These are phyloP conservation scores for Nothopassalora personata DNA, from an alignment of 2,329 filamentous ascomycete genomes.

Conservation along the genomic window DNA sequence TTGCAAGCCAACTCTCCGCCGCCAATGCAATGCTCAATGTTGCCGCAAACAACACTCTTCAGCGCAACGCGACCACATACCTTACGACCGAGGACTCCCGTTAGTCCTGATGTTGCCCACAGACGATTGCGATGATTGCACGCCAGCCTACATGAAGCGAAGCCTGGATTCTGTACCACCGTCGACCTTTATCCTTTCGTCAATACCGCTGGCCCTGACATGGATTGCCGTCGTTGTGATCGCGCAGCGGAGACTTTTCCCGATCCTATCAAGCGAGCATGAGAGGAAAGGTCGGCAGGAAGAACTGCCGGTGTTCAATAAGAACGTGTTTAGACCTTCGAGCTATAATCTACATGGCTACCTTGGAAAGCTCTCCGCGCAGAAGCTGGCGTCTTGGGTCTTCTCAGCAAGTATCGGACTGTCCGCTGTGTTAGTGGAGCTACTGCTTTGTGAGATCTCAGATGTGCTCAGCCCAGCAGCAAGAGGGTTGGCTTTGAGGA, in stretches of 20 bases:
- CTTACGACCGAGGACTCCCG: background rate
- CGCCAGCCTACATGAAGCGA: constrained; percentile 46
- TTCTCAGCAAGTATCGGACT: constrained; percentile 75
- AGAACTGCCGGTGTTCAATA: constrained; percentile 55
- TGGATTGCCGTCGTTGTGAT: constrained; percentile 60
- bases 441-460: constrained; percentile 79
- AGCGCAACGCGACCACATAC: background rate
- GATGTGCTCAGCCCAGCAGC: constrained; percentile 65
- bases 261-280: constrained; percentile 56
- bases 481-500: constrained; percentile 60
- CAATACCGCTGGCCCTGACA: constrained; percentile 63
- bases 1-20: background rate
- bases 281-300: constrained; percentile 56
- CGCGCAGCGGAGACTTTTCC: constrained; percentile 65
- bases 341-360: constrained; percentile 16
- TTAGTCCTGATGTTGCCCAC: constrained; percentile 31
- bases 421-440: constrained; percentile 69
- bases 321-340: constrained; percentile 40
- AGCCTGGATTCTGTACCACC: constrained; percentile 42
- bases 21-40: constrained; percentile 2
- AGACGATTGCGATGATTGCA: constrained; percentile 54
- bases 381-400: constrained; percentile 46
- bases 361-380: constrained; percentile 26
- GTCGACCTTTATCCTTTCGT: constrained; percentile 54
- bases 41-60: background rate